phyloP scores from a whole-genome alignment of 2,329 filamentous ascomycete species.

The Dothideomycetidae sp. region DNA sequence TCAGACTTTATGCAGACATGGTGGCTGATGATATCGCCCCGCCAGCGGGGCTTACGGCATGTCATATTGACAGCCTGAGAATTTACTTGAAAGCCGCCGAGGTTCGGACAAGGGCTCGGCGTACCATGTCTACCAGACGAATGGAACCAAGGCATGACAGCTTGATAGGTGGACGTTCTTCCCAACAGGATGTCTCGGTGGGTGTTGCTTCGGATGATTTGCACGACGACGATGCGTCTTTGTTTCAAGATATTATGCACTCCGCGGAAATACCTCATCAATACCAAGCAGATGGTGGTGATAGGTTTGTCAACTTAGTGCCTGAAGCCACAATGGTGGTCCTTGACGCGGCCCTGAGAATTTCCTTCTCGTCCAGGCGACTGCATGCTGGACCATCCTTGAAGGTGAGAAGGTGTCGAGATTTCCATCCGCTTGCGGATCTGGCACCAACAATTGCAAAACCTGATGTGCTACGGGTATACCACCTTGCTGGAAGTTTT shows the following conservation, averaged over 20 bases:
- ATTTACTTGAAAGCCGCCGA: background rate
- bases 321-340: background rate
- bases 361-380: background rate
- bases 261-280: too few species aligned
- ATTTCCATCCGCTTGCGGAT: conserved; percentile 1
- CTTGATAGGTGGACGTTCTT: too few species aligned
- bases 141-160: background rate
- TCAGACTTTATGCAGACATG: background rate
- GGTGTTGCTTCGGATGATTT: too few species aligned
- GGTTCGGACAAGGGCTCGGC: background rate
- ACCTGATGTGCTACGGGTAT: conserved; percentile 5
- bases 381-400: background rate
- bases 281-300: too few species aligned
- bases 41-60: background rate
- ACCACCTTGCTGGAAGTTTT: too few species aligned
- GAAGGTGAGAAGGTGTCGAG: conserved; percentile 3
- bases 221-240: too few species aligned
- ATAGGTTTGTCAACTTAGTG: too few species aligned
- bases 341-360: conserved; percentile 2
- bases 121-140: background rate
- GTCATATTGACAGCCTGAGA: background rate
- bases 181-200: too few species aligned
- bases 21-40: background rate
- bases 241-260: too few species aligned
- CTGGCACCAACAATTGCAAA: conserved; percentile 6